Base-by-base conservation (phyloP, 805 yeast species). In the Phaffomyces thermotolerans region DNA sequence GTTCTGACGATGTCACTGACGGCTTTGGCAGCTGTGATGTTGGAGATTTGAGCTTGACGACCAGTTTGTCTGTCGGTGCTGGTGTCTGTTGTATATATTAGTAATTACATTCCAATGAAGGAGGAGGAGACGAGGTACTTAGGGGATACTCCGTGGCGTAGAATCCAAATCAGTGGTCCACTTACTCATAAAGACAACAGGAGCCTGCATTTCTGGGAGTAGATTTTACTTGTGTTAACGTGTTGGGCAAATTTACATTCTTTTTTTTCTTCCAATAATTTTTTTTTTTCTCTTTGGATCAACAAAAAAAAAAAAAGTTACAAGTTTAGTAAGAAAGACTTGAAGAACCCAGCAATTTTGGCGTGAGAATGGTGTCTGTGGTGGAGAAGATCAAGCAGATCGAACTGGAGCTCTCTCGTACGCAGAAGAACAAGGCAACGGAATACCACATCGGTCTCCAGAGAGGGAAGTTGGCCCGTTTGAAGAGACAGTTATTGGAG, bases 21-120 rank as follows among this genome's bases (percentile, higher is more conserved):
- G 2, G 99, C 96, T 62, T 93, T 93, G n/a, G 99, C 99, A 4
- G 99, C 99, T 6, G 97, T 88, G 68, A 93, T 91, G 62, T 93
- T 95, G 49, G 96, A 86, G 49, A 87, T 75, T 68, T 93, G 99
- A 3, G 99, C 99, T 64, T 89, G 89, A 54, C 98, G 88, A 37
- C 99, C 99, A 33, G 89, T 81, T 62, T 93, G 95, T 60, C 99
- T 81, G 62, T 88, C 95, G 49, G 90, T 84, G 41, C 86, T 77
- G 24, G 97, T 84, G 71, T 91, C 34, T 31, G 12, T 6, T 14
- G n/a, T 3, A n/a, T 66, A 35, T 25, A 43, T 37, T 34, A 35
- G 42, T 42, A 27, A 12, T 18, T 24, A 8, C 32, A 20, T 20
- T 20, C 22, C n/a, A n/a, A 12, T 6, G 13, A 12, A 8, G 27